Evolutionary conservation across 2,329 filamentous ascomycete genomes (phyloP).

Genomic region (Arthrinium puccinioides): DNA sequence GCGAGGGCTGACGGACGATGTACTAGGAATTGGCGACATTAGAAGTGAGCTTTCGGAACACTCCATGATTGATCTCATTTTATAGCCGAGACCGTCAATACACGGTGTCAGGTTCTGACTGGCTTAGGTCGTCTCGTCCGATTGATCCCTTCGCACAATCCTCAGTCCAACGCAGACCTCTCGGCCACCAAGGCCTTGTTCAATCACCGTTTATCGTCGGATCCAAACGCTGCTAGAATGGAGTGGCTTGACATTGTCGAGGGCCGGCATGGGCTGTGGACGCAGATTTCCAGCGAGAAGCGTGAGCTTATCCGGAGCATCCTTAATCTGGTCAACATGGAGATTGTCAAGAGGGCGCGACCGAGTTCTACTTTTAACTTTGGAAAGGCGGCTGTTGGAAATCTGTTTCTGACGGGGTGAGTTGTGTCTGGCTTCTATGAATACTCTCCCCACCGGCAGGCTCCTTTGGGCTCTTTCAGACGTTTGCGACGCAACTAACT

Average conservation of each 20-base stretch:
- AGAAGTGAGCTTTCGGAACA: slow-evolving; percentile 18
- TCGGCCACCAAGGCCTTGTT: slow-evolving; percentile 75
- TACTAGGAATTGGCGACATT: slow-evolving; percentile 23
- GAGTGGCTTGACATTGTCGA: slow-evolving; percentile 92
- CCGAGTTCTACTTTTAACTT: slow-evolving; percentile 73
- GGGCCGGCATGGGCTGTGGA: slow-evolving; percentile 72
- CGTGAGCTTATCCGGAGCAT: slow-evolving; percentile 71
- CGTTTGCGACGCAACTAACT: background rate
- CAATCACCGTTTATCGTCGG: slow-evolving; percentile 72
- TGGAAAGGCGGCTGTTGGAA: slow-evolving; percentile 67
- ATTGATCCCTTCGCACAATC: slow-evolving; percentile 58
- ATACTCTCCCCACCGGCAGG: no score
- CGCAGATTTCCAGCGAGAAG: slow-evolving; percentile 60
- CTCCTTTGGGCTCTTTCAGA: no score
- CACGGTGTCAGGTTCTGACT: no score
- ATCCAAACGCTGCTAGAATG: slow-evolving; percentile 51
- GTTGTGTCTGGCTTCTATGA: background rate
- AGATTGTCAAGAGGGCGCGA: slow-evolving; percentile 69
- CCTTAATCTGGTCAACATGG: slow-evolving; percentile 68
- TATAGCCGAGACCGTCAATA: no score
- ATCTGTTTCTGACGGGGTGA: slow-evolving; percentile 70
- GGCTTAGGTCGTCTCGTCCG: slow-evolving; percentile 75
- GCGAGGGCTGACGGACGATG: no score
- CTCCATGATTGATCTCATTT: no score
- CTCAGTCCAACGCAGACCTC: slow-evolving; percentile 47